These are phyloP conservation scores for Omphalea diandra DNA, from an alignment of 441 rosid species.

Conservation along the genomic window DNA sequence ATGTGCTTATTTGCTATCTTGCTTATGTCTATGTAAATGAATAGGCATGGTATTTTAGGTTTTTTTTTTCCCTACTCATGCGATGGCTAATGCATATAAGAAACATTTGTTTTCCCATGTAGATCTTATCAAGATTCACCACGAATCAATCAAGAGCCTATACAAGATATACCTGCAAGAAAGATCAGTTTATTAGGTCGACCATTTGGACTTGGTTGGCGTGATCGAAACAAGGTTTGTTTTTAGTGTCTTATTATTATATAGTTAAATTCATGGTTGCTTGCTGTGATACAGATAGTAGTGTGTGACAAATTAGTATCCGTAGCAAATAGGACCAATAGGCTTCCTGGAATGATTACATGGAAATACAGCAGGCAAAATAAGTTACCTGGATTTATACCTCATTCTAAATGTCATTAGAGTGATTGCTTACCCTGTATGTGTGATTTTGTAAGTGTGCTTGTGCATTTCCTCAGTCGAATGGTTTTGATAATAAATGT, in stretches of 20 bases:
- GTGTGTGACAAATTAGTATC: not conserved
- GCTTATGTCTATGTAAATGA: too few species aligned
- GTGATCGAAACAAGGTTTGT: slow-evolving; percentile 85
- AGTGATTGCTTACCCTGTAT: not conserved
- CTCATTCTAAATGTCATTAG: not conserved
- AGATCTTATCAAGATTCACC: slow-evolving; percentile 62
- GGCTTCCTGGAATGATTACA: not conserved
- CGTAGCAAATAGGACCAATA: not conserved
- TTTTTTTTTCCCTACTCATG: not conserved
- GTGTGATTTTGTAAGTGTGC: not conserved
- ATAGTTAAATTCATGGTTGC: not conserved
- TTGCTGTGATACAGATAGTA: not conserved
- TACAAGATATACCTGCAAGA: slow-evolving; percentile 66
- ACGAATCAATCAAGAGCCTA: slow-evolving; percentile 56
- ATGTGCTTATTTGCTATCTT: too few species aligned
- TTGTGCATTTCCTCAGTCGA: not conserved
- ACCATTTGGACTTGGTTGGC: slow-evolving; percentile 98
- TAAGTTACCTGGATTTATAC: not conserved
- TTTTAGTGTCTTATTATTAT: not conserved
- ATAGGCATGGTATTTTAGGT: too few species aligned
- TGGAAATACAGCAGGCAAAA: not conserved
- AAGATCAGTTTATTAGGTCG: slow-evolving; percentile 76
- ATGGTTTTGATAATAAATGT: not conserved
- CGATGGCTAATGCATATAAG: slow-evolving; percentile 18
- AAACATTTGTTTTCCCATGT: slow-evolving; percentile 19